These are phyloP conservation scores for Planoprotostelium fungivorum DNA, from an alignment of 78 protist species.

Conservation along the genomic window DNA sequence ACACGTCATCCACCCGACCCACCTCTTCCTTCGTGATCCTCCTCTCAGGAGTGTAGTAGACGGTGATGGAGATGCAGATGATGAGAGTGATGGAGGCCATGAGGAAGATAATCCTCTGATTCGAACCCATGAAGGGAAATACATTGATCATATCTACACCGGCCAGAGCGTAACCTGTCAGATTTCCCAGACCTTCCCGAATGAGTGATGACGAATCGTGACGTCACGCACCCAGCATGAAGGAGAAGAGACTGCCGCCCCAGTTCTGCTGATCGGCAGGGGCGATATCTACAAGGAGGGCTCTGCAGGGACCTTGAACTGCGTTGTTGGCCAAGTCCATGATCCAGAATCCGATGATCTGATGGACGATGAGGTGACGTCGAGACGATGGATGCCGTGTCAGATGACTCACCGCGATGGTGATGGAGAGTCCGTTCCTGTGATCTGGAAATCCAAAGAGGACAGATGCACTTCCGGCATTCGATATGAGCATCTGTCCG, in stretches of 20 bases:
- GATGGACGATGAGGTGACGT: not conserved
- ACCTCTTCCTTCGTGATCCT: not conserved
- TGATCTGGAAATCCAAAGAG: constrained; percentile 24
- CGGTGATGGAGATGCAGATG: not conserved
- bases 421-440: constrained; percentile 7
- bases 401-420: constrained; percentile 25
- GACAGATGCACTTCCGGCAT: constrained; percentile 32
- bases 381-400: not conserved
- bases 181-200: constrained; percentile 24
- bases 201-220: not conserved
- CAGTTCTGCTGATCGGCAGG: constrained; percentile 42
- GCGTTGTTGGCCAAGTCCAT: constrained; percentile 58
- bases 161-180: constrained; percentile 51
- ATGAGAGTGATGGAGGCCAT: not conserved
- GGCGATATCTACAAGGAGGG: constrained; percentile 54
- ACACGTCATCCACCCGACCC: not conserved
- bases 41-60: not conserved
- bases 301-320: constrained; percentile 67
- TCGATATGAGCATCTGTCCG: constrained; percentile 47
- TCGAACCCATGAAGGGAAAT: constrained; percentile 51
- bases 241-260: constrained; percentile 50
- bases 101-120: constrained; percentile 25
- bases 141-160: constrained; percentile 11
- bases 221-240: constrained; percentile 24
- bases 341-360: constrained; percentile 50